Evolutionary conservation across 495 filamentous ascomycete species (phyloP).

Genomic region (Penicillium manginii): DNA sequence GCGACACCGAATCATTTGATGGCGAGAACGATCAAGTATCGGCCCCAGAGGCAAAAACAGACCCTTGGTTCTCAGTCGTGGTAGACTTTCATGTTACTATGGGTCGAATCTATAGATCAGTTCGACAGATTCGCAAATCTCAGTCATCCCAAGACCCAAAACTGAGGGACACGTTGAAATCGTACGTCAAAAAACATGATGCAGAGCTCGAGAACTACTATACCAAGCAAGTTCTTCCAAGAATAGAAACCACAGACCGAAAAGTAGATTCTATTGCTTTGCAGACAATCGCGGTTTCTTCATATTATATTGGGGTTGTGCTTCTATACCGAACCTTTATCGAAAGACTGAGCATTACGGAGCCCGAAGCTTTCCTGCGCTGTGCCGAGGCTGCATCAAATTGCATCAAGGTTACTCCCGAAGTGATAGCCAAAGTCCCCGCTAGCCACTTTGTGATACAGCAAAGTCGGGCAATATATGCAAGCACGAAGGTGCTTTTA

Average conservation of each 20-base stretch:
- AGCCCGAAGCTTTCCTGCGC: constrained; percentile 13
- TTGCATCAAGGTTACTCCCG: constrained; percentile 18
- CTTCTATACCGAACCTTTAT: constrained; percentile 18
- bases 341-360: constrained; percentile 9
- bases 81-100: constrained; percentile 15
- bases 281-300: constrained; percentile 16
- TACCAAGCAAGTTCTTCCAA: constrained; percentile 13
- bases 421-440: constrained; percentile 16
- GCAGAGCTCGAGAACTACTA: constrained; percentile 17
- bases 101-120: constrained; percentile 16
- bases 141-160: constrained; percentile 7
- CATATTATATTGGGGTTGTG: constrained; percentile 15
- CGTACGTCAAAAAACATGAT: constrained; percentile 13
- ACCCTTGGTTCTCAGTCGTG: constrained; percentile 18
- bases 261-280: constrained; percentile 2
- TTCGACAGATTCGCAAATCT: constrained; percentile 13
- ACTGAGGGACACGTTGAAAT: constrained; percentile 7
- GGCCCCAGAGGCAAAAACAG: neutral
- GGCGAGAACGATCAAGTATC: neutral
- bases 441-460: constrained; percentile 19
- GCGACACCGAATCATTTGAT: constrained; percentile 9
- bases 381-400: constrained; percentile 18
- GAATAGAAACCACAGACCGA: neutral
- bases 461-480: constrained; percentile 16
- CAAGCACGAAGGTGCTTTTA: constrained; percentile 13